Base-by-base conservation (phyloP, 2,329 filamentous ascomycete genomes). In the Arthrobotrys iridis region DNA sequence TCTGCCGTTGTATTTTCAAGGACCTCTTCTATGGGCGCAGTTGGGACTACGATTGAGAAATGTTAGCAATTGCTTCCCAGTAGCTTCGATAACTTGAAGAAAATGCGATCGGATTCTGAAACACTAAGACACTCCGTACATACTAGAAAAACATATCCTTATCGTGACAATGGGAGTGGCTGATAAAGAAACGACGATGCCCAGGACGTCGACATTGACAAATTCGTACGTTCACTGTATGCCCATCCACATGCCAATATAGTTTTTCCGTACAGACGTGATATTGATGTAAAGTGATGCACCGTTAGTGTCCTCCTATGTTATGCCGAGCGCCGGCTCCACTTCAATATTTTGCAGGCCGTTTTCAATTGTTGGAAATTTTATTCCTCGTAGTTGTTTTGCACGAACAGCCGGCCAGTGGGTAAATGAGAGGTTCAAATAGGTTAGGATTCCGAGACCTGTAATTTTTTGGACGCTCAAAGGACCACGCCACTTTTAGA, bases 401-500 rank as follows among this genome's bases (percentile, higher is more conserved):
- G 24, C n/a, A 43, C 43, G 10, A 24, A 35, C 5, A 24, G 15
- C 8, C 28, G 65, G 48, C 15, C 10, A 33, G 48, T 22, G 33
- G 37, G 30, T 6, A 26, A 55, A 24, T 24, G 28, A 33, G 41
- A 37, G 18, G 66, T 46, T 62, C 33, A n/a, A 33, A 22, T 26
- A n/a, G n/a, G n/a, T n/a, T n/a, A n/a, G n/a, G n/a, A 11, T 43
- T 45, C 7, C 15, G 28, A 40, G 43, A 35, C 22, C 20, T 57
- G 20, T 30, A 41, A 35, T 66, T 73, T 71, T 72, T 46, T 50
- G 43, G 50, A 33, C 10, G 45, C n/a, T 60, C 30, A 43, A 59
- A 50, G 52, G 52, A 41, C 62, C 70, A 74, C 70, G 70, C 70
- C 70, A 74, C 70, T 67, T 74, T 55, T 63, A 33, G 62, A 74